phyloP scores from a whole-genome alignment of 495 filamentous ascomycete genomes.

The Oidiodendron maius region DNA sequence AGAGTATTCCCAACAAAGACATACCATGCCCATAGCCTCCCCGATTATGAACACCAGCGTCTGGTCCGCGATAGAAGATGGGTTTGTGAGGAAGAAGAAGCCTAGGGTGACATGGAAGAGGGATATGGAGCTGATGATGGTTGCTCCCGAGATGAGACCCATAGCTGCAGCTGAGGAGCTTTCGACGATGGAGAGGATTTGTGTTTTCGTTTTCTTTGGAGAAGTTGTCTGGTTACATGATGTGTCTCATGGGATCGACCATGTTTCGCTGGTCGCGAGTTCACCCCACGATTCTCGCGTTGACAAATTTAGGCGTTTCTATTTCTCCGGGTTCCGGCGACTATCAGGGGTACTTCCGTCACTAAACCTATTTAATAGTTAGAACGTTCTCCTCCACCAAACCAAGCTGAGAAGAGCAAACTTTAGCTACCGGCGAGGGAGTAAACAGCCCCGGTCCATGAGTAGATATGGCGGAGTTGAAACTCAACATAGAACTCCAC shows the following conservation, averaged over 20 bases:
- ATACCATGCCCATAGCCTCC: slow-evolving; percentile 72
- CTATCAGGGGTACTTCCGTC: not conserved
- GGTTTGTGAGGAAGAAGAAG: slow-evolving; percentile 74
- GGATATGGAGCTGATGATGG: slow-evolving; percentile 70
- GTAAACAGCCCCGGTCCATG: not conserved
- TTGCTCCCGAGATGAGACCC: slow-evolving; percentile 70
- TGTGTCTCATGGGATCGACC: not conserved
- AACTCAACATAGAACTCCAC: slow-evolving; percentile 66
- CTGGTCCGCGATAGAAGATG: slow-evolving; percentile 65
- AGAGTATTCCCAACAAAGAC: slow-evolving; percentile 14
- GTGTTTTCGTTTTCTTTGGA: not conserved
- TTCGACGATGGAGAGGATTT: not conserved
- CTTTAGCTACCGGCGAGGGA: too few species aligned
- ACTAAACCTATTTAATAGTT: not conserved
- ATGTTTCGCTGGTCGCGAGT: not conserved
- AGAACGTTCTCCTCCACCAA: not conserved
- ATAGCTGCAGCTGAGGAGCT: slow-evolving; percentile 39
- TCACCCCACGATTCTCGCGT: not conserved
- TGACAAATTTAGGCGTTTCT: slow-evolving; percentile 13
- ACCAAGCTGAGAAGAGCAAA: not conserved
- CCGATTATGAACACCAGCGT: slow-evolving; percentile 78
- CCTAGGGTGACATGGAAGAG: slow-evolving; percentile 77
- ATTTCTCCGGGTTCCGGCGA: slow-evolving; percentile 7
- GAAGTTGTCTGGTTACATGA: too few species aligned
- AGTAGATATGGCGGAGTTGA: slow-evolving; percentile 29